Evolutionary conservation across 139 green algal species (phyloP), one percentile per base, ranked within the genome.

Genomic region (Closterium sp.): DNA sequence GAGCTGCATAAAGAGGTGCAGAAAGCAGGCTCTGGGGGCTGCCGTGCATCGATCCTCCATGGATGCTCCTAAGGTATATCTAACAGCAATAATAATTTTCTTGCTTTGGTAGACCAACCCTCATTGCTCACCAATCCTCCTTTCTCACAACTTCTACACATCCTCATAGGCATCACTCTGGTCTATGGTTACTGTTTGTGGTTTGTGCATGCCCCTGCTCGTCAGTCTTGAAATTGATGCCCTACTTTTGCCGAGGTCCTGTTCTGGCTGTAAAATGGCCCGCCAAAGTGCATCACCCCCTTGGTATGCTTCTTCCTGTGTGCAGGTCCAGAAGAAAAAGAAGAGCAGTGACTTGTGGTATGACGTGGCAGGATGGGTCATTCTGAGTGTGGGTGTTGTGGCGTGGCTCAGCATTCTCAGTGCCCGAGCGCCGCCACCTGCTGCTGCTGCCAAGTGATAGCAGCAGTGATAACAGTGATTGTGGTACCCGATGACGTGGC

Each of bases 331-430:
- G 30, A 87, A 38, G 30, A 92, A 90, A 28, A 90, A 87, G n/a
- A 91, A 91, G 64, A 64, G 34, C 23, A 90, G 91, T 4, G 91
- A 93, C 30, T 93, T 95, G 32, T 76, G 34, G 21, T 95, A 95
- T 32, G 94, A 95, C 90, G 35, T 95, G n/a, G 33, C 81, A 19
- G 93, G 93, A 2, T 95, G 93, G 93, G 69, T 86, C 1, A 94
- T 95, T 43, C 88, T 95, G 28, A 87, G n/a, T 21, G 84, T 76
- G 32, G n/a, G 92, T 66, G 93, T 88, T 21, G 85, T 90, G 25
- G 90, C 32, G 1, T 95, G 93, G 92, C 33, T 95, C 19, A 90
- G 88, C 69, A 85, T 90, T 16, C 38, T 66, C 38, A 66, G 38
- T 66, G 38, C 38, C 38, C 2, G 38, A 9, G 38, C 38, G 38